A percentile compares a stretch with the other conserved stretches of the same genome.
Evolutionary conservation across 2,329 filamentous ascomycete genomes (phyloP).

Genomic region (Clonostachys sp.): DNA sequence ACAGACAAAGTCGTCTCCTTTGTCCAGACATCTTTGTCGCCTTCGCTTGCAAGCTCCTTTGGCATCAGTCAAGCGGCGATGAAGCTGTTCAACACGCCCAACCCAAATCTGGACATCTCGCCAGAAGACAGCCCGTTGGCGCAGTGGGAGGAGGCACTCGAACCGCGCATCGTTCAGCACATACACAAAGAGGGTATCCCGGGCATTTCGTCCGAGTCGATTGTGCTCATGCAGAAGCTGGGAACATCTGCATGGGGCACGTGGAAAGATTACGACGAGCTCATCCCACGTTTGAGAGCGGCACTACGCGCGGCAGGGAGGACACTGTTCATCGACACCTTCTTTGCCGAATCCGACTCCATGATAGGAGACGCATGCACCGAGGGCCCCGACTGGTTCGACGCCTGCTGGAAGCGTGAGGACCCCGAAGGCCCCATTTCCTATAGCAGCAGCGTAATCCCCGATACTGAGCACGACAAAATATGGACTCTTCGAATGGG

Average conservation of each 20-base stretch:
- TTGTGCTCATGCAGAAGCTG: conserved; percentile 17
- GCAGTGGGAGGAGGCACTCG: conserved; percentile 11
- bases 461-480: conserved; percentile 16
- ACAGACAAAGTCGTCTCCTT: background rate
- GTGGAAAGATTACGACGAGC: conserved; percentile 21
- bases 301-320: conserved; percentile 6
- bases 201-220: conserved; percentile 17
- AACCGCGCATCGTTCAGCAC: conserved; percentile 7
- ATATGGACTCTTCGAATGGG: conserved; percentile 10
- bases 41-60: background rate
- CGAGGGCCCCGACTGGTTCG: conserved; percentile 18
- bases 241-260: conserved; percentile 13
- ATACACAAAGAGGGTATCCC: conserved; percentile 14
- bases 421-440: conserved; percentile 8
- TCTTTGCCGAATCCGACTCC: conserved; percentile 17
- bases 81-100: conserved; percentile 1
- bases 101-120: background rate
- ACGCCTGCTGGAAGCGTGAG: conserved; percentile 13
- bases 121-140: conserved; percentile 4
- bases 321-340: conserved; percentile 14
- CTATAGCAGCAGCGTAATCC: conserved; percentile 11
- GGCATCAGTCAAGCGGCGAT: background rate
- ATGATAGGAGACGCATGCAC: conserved; percentile 16
- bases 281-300: conserved; percentile 15
- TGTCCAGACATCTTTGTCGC: background rate